Evolutionary conservation across 2,329 filamentous ascomycete genomes (phyloP), one percentile per base, ranked within the genome.

Genomic region (Leptographium wingfieldii): DNA sequence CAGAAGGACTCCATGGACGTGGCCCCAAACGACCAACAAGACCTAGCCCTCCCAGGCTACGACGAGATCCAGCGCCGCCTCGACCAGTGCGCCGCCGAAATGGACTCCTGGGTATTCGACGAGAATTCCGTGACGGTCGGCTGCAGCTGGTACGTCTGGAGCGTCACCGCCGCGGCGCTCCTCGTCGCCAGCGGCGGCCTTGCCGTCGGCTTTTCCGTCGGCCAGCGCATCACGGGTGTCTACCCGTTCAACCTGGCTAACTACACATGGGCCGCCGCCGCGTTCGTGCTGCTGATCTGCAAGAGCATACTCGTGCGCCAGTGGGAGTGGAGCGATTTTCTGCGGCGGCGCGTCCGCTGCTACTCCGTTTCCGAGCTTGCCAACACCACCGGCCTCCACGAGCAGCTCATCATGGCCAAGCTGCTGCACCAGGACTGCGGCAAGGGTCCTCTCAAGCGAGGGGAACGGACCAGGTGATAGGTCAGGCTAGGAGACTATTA

Each of bases 261-360:
- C 27, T 71, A 66, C 60, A 51, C 57, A 25, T 71, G 69, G 69
- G 63, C 65, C 0, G 43, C 68, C 0, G 64, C 68, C 11, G 68
- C 63, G 4, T 69, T 70, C 38, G 7, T 68, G 25, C 43, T 70
- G 1, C 61, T 71, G 3, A 46, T 70, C 1, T 60, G 57, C 46
- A 70, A 71, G 62, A 63, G 57, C 52, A 48, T 67, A 19, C 57
- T 60, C 0, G 68, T 71, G 2, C 48, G 61, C 2, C 57, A 64
- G 3, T 71, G 69, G 69, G 33, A 64, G 0, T 71, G 69, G 69
- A 63, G 64, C 22, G 68, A 70, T 60, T 71, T 71, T 51, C 58
- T 71, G 12, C 67, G 59, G 9, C 31, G 64, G 0, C 60, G 61
- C 2, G 69, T 71, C 3, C 56, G 56, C 5, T 71, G 69, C 60